Evolutionary conservation across 2,329 filamentous ascomycete genomes (phyloP), one percentile per base, ranked within the genome.

Genomic region (Scytalidium sp.): DNA sequence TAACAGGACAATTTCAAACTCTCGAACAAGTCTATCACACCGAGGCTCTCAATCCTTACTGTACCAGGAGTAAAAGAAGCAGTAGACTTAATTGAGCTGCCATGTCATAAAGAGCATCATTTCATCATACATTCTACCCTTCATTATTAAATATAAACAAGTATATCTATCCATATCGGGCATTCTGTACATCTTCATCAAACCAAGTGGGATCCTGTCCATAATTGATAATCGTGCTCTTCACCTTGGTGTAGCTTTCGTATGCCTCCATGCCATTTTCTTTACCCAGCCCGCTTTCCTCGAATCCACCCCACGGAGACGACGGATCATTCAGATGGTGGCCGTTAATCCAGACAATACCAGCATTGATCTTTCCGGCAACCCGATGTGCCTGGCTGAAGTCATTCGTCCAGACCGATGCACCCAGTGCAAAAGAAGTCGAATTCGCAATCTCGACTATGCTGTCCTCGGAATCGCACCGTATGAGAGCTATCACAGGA

Each of bases 311-410:
- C 85, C 85, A 86, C 1, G 86, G 83, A 51, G 83, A 84, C 56
- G 83, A 84, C 0, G 85, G 85, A 56, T 88, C 85, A 57, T 88
- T 89, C 27, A 85, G 75, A 62, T 89, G 85, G 65, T 89, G 85
- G 1, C 69, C 74, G 54, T 74, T 78, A 15, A 69, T 64, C 70
- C 61, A 75, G 23, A 71, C 67, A 23, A 78, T 76, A 1, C 73
- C 74, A 1, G 75, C 70, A 15, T 78, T 73, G 13, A 79, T 75
- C 15, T 59, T 61, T 3, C 70, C 70, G 0, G 73, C 70, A 1
- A 77, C 70, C 1, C 74, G 66, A 53, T 74, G 74, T 22, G 52
- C 54, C 13, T 52, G 52, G 11, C 41, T 45, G 2, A 56, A 20
- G 42, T 56, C 52, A 7, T 49, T 50, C 21, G 54, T 55, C 54